phyloP scores from a whole-genome alignment of 176 grass and related monocot genomes.

The Elymus sibiricus region DNA sequence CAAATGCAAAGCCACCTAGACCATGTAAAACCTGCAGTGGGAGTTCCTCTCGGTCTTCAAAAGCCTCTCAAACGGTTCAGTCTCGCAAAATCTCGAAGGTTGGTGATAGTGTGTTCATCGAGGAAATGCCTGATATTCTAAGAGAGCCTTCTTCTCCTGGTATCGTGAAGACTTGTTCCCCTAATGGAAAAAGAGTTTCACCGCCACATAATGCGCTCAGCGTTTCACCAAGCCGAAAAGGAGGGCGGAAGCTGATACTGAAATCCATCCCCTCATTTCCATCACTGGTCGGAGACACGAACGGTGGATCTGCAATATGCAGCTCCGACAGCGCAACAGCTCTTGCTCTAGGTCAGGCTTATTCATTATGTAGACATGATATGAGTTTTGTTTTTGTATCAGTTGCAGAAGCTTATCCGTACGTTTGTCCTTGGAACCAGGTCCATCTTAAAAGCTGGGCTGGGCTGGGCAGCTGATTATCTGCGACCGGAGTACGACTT shows the following conservation, averaged over 20 bases:
- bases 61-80: slow-evolving; percentile 8
- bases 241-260: slow-evolving; percentile 83
- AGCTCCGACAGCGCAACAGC: slow-evolving; percentile 32
- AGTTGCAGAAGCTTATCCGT: slow-evolving; percentile 24
- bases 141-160: slow-evolving; percentile 44
- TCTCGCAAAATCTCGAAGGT: slow-evolving; percentile 33
- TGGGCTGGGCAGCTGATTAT: not conserved
- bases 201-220: slow-evolving; percentile 59
- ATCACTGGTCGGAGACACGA: slow-evolving; percentile 51
- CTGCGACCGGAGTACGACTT: slow-evolving; percentile 30
- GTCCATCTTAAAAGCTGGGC: slow-evolving; percentile 24
- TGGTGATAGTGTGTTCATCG: not conserved
- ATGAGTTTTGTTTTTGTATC: slow-evolving; percentile 1
- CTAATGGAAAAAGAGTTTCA: slow-evolving; percentile 90
- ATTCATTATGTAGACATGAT: not conserved
- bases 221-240: slow-evolving; percentile 66
- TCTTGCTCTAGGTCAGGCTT: slow-evolving; percentile 54
- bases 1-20: slow-evolving; percentile 76
- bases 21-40: slow-evolving; percentile 45
- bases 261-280: slow-evolving; percentile 95
- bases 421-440: slow-evolving; percentile 23
- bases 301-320: slow-evolving; percentile 28
- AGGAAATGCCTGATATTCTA: slow-evolving; percentile 51
- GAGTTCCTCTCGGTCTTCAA: slow-evolving; percentile 48
- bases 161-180: slow-evolving; percentile 69